Evolutionary conservation across 2,329 filamentous ascomycete species (phyloP).

Genomic region (Fusarium tuaranense): DNA sequence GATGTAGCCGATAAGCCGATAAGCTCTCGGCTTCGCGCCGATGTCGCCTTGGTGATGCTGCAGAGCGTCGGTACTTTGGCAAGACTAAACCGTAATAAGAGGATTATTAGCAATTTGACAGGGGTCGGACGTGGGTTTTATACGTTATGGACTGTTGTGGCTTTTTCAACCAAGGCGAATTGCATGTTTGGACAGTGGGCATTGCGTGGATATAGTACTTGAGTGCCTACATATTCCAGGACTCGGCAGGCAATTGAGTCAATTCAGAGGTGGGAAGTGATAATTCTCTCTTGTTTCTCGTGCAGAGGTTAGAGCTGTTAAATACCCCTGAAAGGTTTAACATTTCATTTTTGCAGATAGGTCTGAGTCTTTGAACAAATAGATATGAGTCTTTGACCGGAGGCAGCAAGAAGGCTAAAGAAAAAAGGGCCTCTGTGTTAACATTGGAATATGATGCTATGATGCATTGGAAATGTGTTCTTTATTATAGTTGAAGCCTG

Average conservation of each 20-base stretch:
- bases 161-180: neutral
- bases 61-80: constrained; percentile 8
- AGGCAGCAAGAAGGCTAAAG: no score
- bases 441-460: no score
- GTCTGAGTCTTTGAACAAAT: no score
- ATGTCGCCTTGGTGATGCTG: constrained; percentile 35
- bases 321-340: no score
- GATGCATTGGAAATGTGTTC: no score
- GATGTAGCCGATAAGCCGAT: constrained; percentile 43
- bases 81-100: neutral
- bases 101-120: neutral
- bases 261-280: neutral
- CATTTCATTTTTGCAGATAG: no score
- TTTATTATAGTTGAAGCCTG: no score
- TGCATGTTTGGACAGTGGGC: neutral
- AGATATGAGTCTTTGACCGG: no score
- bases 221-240: neutral
- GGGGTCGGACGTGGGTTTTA: neutral
- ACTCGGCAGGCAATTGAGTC: neutral
- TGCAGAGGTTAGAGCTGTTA: no score
- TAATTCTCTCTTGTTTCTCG: no score
- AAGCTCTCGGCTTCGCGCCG: constrained; percentile 37
- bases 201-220: neutral
- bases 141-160: neutral
- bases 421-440: no score